These are phyloP conservation scores for slime mould (Dictyostelium discoideum) DNA, from an alignment of 78 protist species.

Conservation along the genomic window DNA sequence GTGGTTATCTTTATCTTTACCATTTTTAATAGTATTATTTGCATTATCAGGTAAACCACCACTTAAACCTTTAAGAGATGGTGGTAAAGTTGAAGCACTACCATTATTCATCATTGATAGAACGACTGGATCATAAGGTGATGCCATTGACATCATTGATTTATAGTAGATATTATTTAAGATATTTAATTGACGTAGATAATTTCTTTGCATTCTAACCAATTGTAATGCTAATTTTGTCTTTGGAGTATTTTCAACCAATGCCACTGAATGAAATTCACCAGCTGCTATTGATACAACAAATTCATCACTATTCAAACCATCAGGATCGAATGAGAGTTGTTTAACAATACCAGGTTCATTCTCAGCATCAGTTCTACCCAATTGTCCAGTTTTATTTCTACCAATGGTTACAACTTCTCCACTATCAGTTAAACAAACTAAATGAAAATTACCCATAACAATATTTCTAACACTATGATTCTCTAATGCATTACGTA, in stretches of 20 bases:
- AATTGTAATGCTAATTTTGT: slow-evolving; percentile 21
- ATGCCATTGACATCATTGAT: slow-evolving; percentile 31
- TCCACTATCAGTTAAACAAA: slow-evolving; percentile 73
- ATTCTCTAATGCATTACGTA: slow-evolving; percentile 15
- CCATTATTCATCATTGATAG: background rate
- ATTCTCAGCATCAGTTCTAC: background rate
- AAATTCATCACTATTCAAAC: slow-evolving; percentile 26
- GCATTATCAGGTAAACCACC: background rate
- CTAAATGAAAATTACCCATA: slow-evolving; percentile 78
- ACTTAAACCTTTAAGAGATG: background rate
- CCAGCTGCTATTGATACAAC: slow-evolving; percentile 47
- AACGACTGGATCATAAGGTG: slow-evolving; percentile 31
- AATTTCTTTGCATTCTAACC: slow-evolving; percentile 68
- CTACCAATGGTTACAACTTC: slow-evolving; percentile 57
- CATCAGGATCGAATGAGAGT: slow-evolving; percentile 10
- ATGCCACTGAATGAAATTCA: slow-evolving; percentile 60
- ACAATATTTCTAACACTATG: slow-evolving; percentile 55
- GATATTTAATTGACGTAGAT: slow-evolving; percentile 50
- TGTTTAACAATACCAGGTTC: slow-evolving; percentile 62
- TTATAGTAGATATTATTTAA: slow-evolving; percentile 39
- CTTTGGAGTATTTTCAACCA: slow-evolving; percentile 54
- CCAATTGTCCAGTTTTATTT: slow-evolving; percentile 67
- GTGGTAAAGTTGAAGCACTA: background rate
- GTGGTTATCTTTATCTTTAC: background rate
- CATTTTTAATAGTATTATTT: background rate